Conservation (phyloP, 345 rosid species). For the Carallia brachiata region DNA sequence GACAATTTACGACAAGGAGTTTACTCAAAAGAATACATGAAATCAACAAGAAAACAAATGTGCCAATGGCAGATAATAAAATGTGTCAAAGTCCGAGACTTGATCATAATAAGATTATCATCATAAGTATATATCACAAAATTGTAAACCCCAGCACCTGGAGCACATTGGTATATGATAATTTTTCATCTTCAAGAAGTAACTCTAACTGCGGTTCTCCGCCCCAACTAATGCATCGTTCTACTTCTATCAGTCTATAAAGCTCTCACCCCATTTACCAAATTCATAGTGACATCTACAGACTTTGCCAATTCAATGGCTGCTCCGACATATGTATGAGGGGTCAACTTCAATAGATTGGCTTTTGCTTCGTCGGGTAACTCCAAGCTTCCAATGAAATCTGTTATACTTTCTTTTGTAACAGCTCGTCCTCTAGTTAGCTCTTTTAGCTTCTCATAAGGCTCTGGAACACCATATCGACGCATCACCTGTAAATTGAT, state of each 20-base stretch:
- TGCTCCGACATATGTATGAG: conserved; percentile 74
- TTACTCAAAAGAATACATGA: no score
- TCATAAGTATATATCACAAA: conserved; percentile 3
- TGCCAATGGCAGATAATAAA: neutral
- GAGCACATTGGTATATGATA: neutral
- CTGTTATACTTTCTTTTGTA: conserved; percentile 63
- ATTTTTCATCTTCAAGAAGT: neutral
- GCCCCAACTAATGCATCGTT: neutral
- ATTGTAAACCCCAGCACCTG: conserved; percentile 4
- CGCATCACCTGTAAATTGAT: conserved; percentile 67
- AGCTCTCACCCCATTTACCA: conserved; percentile 26
- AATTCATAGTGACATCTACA: conserved; percentile 41
- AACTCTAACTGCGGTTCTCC: neutral
- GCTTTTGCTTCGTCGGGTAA: conserved; percentile 67
- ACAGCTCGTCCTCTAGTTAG: conserved; percentile 89
- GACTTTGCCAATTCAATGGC: conserved; percentile 65
- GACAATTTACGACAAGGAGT: no score
- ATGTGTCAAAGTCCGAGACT: neutral
- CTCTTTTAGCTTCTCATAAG: conserved; percentile 90
- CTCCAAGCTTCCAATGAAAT: conserved; percentile 65
- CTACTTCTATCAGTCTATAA: conserved; percentile 11
- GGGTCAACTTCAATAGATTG: conserved; percentile 61
- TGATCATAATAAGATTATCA: neutral
- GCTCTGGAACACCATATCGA: conserved; percentile 88
- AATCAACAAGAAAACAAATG: no score